A percentile compares a stretch with the other conserved stretches of the same genome.
phyloP scores from a whole-genome alignment of 805 yeast genomes.

The Teunomyces lycoperdinae region DNA sequence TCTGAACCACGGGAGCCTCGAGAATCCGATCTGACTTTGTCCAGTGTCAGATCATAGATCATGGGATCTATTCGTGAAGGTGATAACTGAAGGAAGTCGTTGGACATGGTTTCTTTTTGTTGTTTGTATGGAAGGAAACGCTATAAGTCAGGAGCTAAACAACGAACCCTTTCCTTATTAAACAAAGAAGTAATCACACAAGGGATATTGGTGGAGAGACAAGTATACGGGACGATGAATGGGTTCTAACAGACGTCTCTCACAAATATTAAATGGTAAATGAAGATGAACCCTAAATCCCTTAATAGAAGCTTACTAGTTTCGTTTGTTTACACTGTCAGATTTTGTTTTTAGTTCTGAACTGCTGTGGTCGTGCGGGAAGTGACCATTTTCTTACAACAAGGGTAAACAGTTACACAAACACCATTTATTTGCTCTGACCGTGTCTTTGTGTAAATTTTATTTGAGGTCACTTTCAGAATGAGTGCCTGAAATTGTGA shows the following conservation, averaged over 20 bases:
- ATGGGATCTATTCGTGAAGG: constrained; percentile 38
- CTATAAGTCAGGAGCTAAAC: neutral
- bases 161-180: neutral
- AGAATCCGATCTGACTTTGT: neutral
- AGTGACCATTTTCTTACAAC: neutral
- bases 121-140: neutral
- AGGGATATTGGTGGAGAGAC: neutral
- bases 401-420: constrained; percentile 1
- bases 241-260: neutral
- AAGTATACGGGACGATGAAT: neutral
- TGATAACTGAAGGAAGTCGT: constrained; percentile 32
- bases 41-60: constrained; percentile 18
- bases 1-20: constrained; percentile 1
- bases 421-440: neutral
- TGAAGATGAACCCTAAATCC: neutral
- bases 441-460: constrained; percentile 1
- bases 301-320: neutral
- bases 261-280: neutral
- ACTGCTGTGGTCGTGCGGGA: neutral
- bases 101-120: constrained; percentile 17
- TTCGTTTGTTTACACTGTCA: neutral
- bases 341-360: neutral
- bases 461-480: neutral
- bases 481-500: neutral
- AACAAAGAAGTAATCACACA: neutral